A percentile compares a stretch with the other conserved stretches of the same genome.
Evolutionary conservation across 441 rosid species (phyloP).

Genomic region (Pelargonium myrrhifolium): DNA sequence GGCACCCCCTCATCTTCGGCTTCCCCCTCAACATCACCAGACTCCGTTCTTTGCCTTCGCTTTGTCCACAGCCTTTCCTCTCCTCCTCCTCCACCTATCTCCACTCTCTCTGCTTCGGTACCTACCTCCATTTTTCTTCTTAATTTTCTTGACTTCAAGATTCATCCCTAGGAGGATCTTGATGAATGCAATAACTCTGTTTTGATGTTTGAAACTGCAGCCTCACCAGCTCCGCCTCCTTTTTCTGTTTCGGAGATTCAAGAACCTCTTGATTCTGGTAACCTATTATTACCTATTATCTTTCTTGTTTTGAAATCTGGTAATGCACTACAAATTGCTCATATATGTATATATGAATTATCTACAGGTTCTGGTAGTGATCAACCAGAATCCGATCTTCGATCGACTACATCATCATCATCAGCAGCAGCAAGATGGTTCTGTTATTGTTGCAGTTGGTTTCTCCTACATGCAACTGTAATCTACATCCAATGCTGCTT

Average conservation of each 20-base stretch:
- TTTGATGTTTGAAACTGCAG: background rate
- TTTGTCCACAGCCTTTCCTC: constrained; percentile 25
- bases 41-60: constrained; percentile 42
- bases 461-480: background rate
- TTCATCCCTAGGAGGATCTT: background rate
- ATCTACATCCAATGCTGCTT: background rate
- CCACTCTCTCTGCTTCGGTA: background rate
- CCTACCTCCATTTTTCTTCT: background rate
- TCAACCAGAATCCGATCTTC: background rate
- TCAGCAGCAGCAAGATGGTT: background rate
- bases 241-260: background rate
- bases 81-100: background rate
- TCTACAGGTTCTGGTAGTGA: background rate
- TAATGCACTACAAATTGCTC: too few relatives aligned
- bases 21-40: constrained; percentile 64
- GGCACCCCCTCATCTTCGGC: constrained; percentile 55
- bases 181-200: background rate
- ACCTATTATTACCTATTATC: too few relatives aligned
- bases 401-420: background rate
- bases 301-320: too few relatives aligned
- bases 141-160: background rate
- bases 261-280: background rate
- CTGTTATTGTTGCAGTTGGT: background rate
- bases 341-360: background rate
- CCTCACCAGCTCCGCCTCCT: background rate